These are phyloP conservation scores for Mucor piriformis DNA, from an alignment of 371 early-diverging fungal species.

Conservation along the genomic window DNA sequence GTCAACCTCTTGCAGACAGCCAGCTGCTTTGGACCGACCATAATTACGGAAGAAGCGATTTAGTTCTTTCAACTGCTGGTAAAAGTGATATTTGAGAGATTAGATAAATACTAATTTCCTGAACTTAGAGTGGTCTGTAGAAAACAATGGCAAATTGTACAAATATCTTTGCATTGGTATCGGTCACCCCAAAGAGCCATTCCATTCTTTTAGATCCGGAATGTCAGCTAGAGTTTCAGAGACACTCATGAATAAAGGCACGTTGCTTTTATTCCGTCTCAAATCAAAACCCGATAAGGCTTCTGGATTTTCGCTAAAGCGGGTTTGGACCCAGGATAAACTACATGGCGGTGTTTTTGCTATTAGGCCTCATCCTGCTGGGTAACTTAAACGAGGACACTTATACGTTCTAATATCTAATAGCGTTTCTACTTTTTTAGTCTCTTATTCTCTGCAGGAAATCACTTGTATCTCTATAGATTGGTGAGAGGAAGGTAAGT, in stretches of 20 bases:
- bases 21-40: conserved; percentile 14
- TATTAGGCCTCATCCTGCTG: conserved; percentile 46
- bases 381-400: too few species aligned
- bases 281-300: conserved; percentile 18
- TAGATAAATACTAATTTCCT: too few species aligned
- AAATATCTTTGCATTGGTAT: conserved; percentile 47
- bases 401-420: too few species aligned
- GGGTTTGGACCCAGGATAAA: conserved; percentile 37
- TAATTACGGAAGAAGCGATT: conserved; percentile 16
- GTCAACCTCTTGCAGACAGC: conserved; percentile 16
- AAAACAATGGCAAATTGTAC: conserved; percentile 27
- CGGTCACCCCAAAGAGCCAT: conserved; percentile 28
- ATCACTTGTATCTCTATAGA: conserved; percentile 33
- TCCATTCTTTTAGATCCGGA: conserved; percentile 13
- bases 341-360: conserved; percentile 43
- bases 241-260: conserved; percentile 31
- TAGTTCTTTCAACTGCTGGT: conserved; percentile 32
- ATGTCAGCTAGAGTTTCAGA: conserved; percentile 17
- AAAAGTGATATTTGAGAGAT: too few species aligned
- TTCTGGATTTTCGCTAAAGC: conserved; percentile 22
- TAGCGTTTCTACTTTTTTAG: too few species aligned
- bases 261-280: conserved; percentile 39
- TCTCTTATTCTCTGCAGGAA: conserved; percentile 43
- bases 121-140: conserved; percentile 38
- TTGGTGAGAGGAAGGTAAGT: conserved; percentile 27